Evolutionary conservation across 1,139 yeast species (phyloP), one percentile per base, ranked within the genome.

Genomic region (Candida freyschussii): DNA sequence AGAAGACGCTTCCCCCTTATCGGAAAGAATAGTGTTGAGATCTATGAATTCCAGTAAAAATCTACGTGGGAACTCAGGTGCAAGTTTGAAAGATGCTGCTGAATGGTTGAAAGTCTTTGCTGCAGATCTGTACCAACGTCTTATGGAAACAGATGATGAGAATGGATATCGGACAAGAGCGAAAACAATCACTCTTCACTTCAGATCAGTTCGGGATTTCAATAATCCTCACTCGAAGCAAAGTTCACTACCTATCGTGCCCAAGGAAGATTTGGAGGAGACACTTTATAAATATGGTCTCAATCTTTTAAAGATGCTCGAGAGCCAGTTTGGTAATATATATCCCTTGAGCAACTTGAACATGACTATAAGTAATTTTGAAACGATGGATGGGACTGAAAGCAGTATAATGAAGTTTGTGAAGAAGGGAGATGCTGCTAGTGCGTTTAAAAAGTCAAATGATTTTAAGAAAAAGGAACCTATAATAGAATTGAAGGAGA

Each of bases 11-110:
- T 64, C 65, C 17, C 78, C 76, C 26, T 60, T 91, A 8, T 64
- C 69, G 11, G 65, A 72, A 13, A 63, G 81, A 35, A 71, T 78
- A 0, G 76, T 78, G 23, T 69, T 84, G 14, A 86, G 87, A 52
- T 80, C 95, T 2, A 87, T 91, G 97, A 77, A 78, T 61, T 81
- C 96, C 0, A 75, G 81, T 31, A 91, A 91, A 52, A 85, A 87
- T 48, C 79, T 91, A 54, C 57, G 77, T 37, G 66, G 72, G 0
- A 60, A 59, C n/a, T 72, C 82, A 0, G 73, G 87, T 5, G 59
- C 56, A 7, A 65, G 67, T 2, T 46, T 70, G 3, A 62, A 61
- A 3, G 96, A 86, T 47, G 75, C 85, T 16, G 50, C 65, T 6
- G 80, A 77, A 21, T 91, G 98, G 98, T 60, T 89, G 8, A 74